phyloP scores from a whole-genome alignment of 2,329 filamentous ascomycete genomes.

The Ophiostoma sp. region DNA sequence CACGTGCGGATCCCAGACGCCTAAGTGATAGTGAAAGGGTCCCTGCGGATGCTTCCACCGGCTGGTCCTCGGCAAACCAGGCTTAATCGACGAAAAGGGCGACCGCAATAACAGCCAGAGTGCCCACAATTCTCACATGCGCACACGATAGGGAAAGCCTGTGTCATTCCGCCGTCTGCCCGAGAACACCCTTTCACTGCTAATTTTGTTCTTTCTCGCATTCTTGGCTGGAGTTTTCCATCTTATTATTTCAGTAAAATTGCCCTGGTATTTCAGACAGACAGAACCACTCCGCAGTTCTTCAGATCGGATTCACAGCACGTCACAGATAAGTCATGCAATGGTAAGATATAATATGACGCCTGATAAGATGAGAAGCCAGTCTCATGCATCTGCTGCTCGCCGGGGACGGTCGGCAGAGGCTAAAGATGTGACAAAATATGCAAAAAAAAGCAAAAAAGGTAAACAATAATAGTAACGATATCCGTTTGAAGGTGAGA shows the following conservation, averaged over 20 bases:
- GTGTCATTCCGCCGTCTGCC: constrained; percentile 12
- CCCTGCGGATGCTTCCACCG: constrained; percentile 17
- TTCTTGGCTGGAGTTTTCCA: neutral
- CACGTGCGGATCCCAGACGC: constrained; percentile 13
- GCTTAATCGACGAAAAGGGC: neutral
- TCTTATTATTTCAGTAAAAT: neutral
- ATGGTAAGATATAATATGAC: neutral
- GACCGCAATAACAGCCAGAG: neutral
- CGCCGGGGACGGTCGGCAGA: neutral
- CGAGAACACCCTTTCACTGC: constrained; percentile 17
- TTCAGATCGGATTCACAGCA: neutral
- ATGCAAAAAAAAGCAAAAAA: constrained; percentile 15
- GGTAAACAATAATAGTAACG: neutral
- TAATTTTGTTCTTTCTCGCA: neutral
- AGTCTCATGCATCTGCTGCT: neutral
- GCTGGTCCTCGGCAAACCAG: constrained; percentile 25
- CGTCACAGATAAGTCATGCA: neutral
- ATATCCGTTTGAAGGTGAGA: constrained; percentile 4
- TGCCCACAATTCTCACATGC: constrained; percentile 4
- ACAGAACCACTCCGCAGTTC: neutral
- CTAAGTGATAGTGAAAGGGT: neutral
- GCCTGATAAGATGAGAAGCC: neutral
- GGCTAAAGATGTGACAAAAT: neutral
- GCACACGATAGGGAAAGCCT: neutral
- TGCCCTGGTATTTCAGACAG: too few species aligned